Evolutionary conservation across 2,329 filamentous ascomycete genomes (phyloP).

Genomic region (Fusarium virguliforme): DNA sequence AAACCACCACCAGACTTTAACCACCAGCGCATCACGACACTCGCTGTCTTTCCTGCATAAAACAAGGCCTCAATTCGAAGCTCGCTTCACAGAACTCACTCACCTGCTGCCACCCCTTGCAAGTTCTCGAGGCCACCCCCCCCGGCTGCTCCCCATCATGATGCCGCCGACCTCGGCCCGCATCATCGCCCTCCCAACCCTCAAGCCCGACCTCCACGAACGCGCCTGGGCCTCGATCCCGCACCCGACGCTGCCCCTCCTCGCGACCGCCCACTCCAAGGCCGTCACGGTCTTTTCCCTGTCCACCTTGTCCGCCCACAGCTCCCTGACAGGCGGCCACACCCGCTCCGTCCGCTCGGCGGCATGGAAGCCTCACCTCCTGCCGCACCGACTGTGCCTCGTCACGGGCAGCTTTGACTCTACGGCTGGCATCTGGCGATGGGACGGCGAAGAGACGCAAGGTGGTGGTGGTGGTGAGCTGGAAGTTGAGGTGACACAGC

Average conservation of each 20-base stretch:
- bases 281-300: conserved; percentile 92
- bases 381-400: conserved; percentile 78
- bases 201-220: conserved; percentile 73
- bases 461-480: conserved; percentile 51
- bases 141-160: conserved; percentile 29
- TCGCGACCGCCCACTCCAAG: conserved; percentile 91
- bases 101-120: not conserved
- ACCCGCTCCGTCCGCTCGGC: conserved; percentile 88
- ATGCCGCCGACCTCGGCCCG: conserved; percentile 51
- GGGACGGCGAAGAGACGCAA: conserved; percentile 64
- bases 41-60: not conserved
- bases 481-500: conserved; percentile 62
- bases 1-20: conserved; percentile 16
- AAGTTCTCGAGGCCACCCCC: conserved; percentile 2
- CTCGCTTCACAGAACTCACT: not conserved
- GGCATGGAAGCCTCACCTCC: conserved; percentile 86
- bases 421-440: conserved; percentile 88
- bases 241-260: conserved; percentile 88
- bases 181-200: conserved; percentile 65
- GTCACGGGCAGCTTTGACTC: conserved; percentile 96
- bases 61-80: not conserved
- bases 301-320: conserved; percentile 83
- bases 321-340: conserved; percentile 87
- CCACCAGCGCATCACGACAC: conserved; percentile 18
- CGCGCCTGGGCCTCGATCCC: conserved; percentile 90